Base-by-base conservation (phyloP, 2,329 filamentous ascomycete species). In the Elsinoe perseae region DNA sequence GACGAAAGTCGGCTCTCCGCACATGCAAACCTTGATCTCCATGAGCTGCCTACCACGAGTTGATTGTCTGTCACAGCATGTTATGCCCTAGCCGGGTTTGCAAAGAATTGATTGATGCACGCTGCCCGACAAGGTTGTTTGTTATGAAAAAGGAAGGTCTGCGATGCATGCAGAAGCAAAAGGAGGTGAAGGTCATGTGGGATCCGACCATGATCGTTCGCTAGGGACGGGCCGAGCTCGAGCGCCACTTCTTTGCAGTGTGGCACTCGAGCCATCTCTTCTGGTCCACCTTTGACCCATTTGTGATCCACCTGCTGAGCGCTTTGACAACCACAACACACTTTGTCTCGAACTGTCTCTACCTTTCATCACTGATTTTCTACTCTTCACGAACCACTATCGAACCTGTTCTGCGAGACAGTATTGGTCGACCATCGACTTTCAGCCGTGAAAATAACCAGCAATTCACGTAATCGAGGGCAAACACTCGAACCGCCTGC, bases 291-390 rank as follows among this genome's bases (percentile, higher is more conserved):
- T 42, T 20, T 42, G n/a, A 14, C 14, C 8, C 34, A 38, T 16
- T 38, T 16, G n/a, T 16, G 34, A 25, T 20, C 40, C 40, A 44
- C 40, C 20, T 44, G 40, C 40, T 25, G 20, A 44, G 48, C 48
- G 48, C 48, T 52, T 52, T 34, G 48, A 52, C 48, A 52, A 52
- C 48, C 48, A 52, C 48, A 52, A 52, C 48, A 52, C 48, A 52
- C 48, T 52, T 52, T 52, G 48, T 52, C 48, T 52, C 30, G 48
- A 38, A 36, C 48, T 32, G 28, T 38, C 48, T 52, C 48, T 38
- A 30, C 6, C 48, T 52, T 52, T 38, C 48, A 36, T 52, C 48
- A 52, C 30, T 16, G 30, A 52, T 30, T 30, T 25, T 27, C 18
- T 20, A 23, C 48, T 25, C 25, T 52, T 38, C 30, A 34, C 32